Evolutionary conservation across 768 basidiomycete species (phyloP).

Genomic region (Lactifluus subvellereus): DNA sequence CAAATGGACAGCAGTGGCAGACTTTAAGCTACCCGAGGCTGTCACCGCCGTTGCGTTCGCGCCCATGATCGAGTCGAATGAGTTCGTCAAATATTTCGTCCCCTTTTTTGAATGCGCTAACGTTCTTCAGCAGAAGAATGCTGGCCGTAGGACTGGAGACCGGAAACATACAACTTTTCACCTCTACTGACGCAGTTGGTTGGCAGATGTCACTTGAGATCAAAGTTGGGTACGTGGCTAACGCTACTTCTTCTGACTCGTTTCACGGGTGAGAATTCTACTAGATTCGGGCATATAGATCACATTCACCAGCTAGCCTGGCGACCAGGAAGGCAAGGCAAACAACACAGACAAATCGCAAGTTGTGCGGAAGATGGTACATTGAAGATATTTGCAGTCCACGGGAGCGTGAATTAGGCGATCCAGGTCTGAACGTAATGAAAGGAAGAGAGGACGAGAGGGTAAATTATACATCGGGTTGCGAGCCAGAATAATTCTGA

Average conservation of each 20-base stretch:
- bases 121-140: slow-evolving; percentile 36
- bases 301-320: slow-evolving; percentile 81
- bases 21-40: slow-evolving; percentile 66
- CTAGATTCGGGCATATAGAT: slow-evolving; percentile 66
- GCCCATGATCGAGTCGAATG: slow-evolving; percentile 33
- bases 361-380: slow-evolving; percentile 93
- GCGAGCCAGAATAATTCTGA: slow-evolving; percentile 41
- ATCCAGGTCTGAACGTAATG: slow-evolving; percentile 26
- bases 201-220: slow-evolving; percentile 48
- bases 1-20: slow-evolving; percentile 53
- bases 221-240: slow-evolving; percentile 42
- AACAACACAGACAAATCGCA: slow-evolving; percentile 50
- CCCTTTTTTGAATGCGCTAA: not conserved
- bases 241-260: slow-evolving; percentile 1
- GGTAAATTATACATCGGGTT: slow-evolving; percentile 57
- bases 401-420: slow-evolving; percentile 22
- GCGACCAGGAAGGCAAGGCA: slow-evolving; percentile 43
- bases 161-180: slow-evolving; percentile 66
- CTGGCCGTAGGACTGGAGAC: slow-evolving; percentile 84
- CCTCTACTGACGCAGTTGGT: slow-evolving; percentile 33
- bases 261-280: slow-evolving; percentile 31
- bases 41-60: slow-evolving; percentile 78
- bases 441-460: slow-evolving; percentile 32
- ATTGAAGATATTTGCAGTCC: slow-evolving; percentile 53
- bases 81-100: slow-evolving; percentile 33